These are phyloP conservation scores for Albifimbria verrucaria DNA, from an alignment of 2,329 filamentous ascomycete genomes.

Conservation along the genomic window DNA sequence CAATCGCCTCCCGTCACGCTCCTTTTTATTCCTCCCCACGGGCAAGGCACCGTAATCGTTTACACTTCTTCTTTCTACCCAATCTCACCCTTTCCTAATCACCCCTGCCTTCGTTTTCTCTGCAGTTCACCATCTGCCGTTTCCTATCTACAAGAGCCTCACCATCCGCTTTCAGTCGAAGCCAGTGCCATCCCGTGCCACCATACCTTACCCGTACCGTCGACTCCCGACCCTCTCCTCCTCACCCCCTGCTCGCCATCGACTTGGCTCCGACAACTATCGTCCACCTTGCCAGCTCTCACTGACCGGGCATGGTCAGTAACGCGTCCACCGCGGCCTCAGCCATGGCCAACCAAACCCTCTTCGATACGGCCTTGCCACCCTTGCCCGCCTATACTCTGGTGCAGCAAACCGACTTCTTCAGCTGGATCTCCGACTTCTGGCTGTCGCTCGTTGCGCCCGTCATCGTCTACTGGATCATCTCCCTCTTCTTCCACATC, in stretches of 20 bases:
- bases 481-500: conserved; percentile 83
- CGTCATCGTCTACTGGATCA: conserved; percentile 80
- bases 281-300: background rate
- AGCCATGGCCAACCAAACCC: conserved; percentile 50
- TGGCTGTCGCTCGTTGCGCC: conserved; percentile 73
- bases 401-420: conserved; percentile 64
- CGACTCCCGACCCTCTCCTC: no score
- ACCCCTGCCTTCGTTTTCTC: no score
- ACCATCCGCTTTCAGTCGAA: no score
- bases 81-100: no score
- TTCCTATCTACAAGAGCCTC: no score
- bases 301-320: conserved; percentile 35
- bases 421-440: conserved; percentile 78
- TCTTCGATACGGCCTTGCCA: conserved; percentile 62
- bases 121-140: no score
- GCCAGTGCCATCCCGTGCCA: no score
- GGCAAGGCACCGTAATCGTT: no score
- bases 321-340: conserved; percentile 26
- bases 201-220: no score
- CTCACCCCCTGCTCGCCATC: no score
- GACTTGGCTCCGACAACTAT: background rate
- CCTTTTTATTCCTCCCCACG: conserved; percentile 5
- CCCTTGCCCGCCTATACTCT: conserved; percentile 82
- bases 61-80: no score
- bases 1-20: conserved; percentile 2